Percentiles rank a stretch among this genome's conserved stretches.
Evolutionary conservation across 768 basidiomycete genomes (phyloP).

Genomic region (Lentinula edodes): DNA sequence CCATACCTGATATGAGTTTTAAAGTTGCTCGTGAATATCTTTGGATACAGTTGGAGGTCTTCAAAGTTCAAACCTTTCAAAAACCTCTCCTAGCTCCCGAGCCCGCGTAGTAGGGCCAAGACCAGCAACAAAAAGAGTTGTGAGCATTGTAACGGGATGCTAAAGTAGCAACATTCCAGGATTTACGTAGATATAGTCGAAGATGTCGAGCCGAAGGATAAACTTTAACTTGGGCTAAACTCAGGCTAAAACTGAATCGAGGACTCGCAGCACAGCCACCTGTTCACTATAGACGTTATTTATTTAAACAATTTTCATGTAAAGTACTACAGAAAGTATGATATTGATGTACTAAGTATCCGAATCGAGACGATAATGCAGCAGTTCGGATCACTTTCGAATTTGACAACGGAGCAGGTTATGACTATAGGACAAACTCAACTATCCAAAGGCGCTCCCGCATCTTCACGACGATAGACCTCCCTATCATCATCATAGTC

Average conservation of each 20-base stretch:
- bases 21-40: no score
- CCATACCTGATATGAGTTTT: slow-evolving; percentile 50
- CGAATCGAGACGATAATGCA: neutral
- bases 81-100: slow-evolving; percentile 78
- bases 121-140: slow-evolving; percentile 83
- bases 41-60: no score
- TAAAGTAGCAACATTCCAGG: neutral
- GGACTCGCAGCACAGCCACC: neutral
- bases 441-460: neutral
- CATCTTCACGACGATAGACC: neutral
- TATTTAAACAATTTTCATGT: neutral
- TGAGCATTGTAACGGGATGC: slow-evolving; percentile 43
- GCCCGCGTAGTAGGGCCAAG: slow-evolving; percentile 82
- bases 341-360: neutral
- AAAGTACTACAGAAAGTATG: neutral
- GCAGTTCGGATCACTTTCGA: neutral
- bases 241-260: no score
- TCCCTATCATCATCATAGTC: neutral
- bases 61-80: slow-evolving; percentile 56
- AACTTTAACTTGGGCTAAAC: neutral
- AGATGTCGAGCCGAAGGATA: neutral
- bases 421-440: neutral
- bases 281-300: neutral
- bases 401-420: neutral
- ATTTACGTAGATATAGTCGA: neutral